Conservation (phyloP, 495 filamentous ascomycete genomes). For the Neurospora sp. region DNA sequence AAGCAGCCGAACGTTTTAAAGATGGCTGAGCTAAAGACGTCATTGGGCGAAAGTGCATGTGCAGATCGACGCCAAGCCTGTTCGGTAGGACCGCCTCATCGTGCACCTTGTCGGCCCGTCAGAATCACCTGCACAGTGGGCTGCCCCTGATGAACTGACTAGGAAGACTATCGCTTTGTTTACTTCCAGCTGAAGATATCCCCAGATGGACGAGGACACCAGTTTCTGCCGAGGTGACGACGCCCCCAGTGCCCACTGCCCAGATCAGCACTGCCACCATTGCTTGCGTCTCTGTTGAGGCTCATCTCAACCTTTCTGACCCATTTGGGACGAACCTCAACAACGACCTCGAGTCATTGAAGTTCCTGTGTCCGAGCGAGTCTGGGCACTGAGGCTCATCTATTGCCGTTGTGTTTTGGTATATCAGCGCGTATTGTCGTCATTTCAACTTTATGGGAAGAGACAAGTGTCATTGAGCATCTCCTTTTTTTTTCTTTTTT, state of each 20-base stretch:
- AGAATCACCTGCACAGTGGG: background rate
- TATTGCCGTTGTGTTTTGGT: background rate
- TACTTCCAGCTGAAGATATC: background rate
- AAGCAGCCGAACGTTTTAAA: background rate
- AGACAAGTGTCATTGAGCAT: too few species aligned
- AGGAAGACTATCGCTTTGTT: background rate
- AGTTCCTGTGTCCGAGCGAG: background rate
- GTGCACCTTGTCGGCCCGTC: background rate
- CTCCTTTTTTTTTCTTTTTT: too few species aligned
- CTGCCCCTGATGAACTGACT: background rate
- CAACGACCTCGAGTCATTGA: background rate
- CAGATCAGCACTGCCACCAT: background rate
- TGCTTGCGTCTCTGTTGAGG: background rate
- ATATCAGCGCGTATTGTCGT: background rate
- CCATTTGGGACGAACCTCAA: background rate
- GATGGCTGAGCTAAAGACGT: background rate
- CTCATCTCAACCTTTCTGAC: background rate
- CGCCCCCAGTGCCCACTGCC: background rate
- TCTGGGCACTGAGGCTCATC: background rate
- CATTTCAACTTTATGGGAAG: too few species aligned
- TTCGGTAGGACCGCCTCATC: background rate
- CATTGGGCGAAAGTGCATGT: background rate
- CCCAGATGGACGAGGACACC: background rate
- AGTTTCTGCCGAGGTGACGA: background rate
- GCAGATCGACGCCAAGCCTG: background rate